Evolutionary conservation across 2,329 filamentous ascomycete genomes (phyloP), one percentile per base, ranked within the genome.

Genomic region (Chrysosporium queenslandicum): DNA sequence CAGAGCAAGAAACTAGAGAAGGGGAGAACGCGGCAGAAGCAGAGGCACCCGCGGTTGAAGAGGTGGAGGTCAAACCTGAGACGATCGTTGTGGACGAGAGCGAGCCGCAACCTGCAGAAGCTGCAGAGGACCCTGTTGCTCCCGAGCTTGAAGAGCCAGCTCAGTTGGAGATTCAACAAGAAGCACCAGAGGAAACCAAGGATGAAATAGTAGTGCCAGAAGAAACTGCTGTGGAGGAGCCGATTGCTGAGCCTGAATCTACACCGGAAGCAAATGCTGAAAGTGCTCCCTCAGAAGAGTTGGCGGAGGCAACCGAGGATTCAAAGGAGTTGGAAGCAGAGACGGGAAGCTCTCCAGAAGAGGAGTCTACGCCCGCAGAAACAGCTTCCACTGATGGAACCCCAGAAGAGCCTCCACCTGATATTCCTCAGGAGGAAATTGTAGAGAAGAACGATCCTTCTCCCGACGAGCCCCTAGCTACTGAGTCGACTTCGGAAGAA

Each of bases 301-400:
- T 9, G 25, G 45, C 8, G 18, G 21, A 36, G 18, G 32, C 12
- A n/a, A 12, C 23, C 11, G 20, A 34, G 43, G 21, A 11, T 14
- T 21, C n/a, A 27, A 21, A 21, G n/a, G 16, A n/a, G n/a, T n/a
- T n/a, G n/a, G n/a, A 32, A 14, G n/a, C 14, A 46, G 27, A 29
- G 11, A n/a, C n/a, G n/a, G n/a, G n/a, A n/a, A n/a, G n/a, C n/a
- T n/a, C n/a, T n/a, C n/a, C n/a, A n/a, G n/a, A n/a, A n/a, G 12
- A 21, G 12, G 51, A 58, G 36, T 49, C 55, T 9, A 25, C 32
- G 39, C 43, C 43, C 39, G 29, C 52, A 37, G 56, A 56, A 32
- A 54, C 55, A 34, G 43, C 43, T 6, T 4, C 52, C 12, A 14
- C 21, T 27, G 52, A 56, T n/a, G 46, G 32, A 34, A 25, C 20